Percentiles rank a stretch among this genome's conserved stretches.
These are phyloP conservation scores for Candida dajiaensis DNA, from an alignment of 805 yeast genomes.

Conservation along the genomic window DNA sequence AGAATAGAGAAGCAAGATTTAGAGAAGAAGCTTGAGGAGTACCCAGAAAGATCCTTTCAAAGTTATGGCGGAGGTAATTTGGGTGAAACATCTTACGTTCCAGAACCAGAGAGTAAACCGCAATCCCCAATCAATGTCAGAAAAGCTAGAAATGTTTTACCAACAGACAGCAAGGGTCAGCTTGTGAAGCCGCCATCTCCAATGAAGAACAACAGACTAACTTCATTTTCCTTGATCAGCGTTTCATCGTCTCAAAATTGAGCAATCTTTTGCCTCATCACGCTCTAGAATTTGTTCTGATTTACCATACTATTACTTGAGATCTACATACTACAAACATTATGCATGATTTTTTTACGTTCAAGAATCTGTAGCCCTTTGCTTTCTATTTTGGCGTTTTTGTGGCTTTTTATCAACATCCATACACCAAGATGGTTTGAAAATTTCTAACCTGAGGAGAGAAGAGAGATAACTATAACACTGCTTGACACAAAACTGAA, in stretches of 20 bases:
- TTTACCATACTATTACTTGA: neutral
- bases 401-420: neutral
- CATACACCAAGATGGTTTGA: neutral
- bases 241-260: slow-evolving; percentile 3
- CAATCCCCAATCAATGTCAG: neutral
- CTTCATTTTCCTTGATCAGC: slow-evolving; percentile 12
- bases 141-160: neutral
- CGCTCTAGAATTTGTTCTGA: neutral
- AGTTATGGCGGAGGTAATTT: neutral
- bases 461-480: neutral
- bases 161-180: slow-evolving; percentile 1
- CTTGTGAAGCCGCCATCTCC: slow-evolving; percentile 3
- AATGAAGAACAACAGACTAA: slow-evolving; percentile 3
- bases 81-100: neutral
- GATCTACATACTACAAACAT: neutral
- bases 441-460: neutral
- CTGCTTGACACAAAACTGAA: neutral
- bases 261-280: neutral
- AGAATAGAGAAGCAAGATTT: slow-evolving; percentile 26
- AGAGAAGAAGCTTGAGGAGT: slow-evolving; percentile 26
- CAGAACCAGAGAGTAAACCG: neutral
- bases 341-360: neutral
- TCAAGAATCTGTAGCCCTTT: neutral
- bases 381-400: too few species aligned
- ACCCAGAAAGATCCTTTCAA: neutral